These are phyloP conservation scores for Hermanozyma aechmeae DNA, from an alignment of 805 yeast species.

Conservation along the genomic window DNA sequence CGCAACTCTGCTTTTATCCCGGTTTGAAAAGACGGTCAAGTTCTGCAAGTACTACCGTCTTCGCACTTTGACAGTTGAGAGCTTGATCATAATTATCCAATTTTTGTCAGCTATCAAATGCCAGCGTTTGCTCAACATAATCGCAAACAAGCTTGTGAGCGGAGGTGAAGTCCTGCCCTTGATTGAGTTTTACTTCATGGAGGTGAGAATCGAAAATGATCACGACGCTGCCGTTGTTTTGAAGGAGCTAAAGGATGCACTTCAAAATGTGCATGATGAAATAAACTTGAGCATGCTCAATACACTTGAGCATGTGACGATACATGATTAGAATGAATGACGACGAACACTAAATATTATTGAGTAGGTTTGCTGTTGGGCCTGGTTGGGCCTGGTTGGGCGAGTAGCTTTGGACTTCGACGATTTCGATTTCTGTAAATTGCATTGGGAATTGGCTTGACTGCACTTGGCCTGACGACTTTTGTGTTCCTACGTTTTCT, in stretches of 20 bases:
- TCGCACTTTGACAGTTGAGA: conserved; percentile 12
- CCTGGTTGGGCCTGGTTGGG: too few relatives aligned
- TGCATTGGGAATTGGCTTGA: neutral
- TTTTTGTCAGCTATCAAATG: conserved; percentile 17
- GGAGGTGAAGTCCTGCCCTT: conserved; percentile 8
- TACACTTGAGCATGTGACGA: conserved; percentile 2
- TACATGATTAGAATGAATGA: conserved; percentile 3
- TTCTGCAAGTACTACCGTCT: conserved; percentile 14
- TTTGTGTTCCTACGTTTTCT: too few relatives aligned
- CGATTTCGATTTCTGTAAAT: neutral
- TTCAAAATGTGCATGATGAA: conserved; percentile 14
- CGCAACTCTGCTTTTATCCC: conserved; percentile 3
- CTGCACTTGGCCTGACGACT: too few relatives aligned
- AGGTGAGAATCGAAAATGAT: conserved; percentile 10
- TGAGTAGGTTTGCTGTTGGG: too few relatives aligned
- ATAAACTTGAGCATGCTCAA: conserved; percentile 12
- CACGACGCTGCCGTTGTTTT: conserved; percentile 15
- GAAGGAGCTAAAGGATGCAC: conserved; percentile 14
- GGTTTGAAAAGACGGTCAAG: conserved; percentile 15
- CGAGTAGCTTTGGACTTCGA: neutral
- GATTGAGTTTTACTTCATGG: conserved; percentile 24
- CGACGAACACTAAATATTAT: too few relatives aligned
- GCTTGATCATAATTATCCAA: conserved; percentile 15
- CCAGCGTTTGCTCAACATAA: conserved; percentile 14
- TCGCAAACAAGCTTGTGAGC: conserved; percentile 18